Base-by-base conservation (phyloP, 2,329 filamentous ascomycete genomes). In the Fusarium nisikadoi region DNA sequence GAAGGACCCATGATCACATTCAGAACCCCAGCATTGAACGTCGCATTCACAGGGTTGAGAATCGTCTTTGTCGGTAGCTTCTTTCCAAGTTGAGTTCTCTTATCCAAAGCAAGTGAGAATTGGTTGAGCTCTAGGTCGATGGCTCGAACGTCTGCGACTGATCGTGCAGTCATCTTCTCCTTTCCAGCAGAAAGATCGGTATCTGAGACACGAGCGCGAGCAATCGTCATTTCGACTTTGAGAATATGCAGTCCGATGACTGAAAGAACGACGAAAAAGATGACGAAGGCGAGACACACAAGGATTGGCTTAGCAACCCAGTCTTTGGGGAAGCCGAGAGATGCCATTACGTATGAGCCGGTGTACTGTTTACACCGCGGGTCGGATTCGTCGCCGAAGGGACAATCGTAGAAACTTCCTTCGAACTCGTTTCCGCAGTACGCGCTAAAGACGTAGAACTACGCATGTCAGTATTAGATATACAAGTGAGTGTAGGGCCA, bases 1-100 rank as follows among this genome's bases (percentile, higher is more conserved):
- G 92, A 94, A 0, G 93, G 93, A 0, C 93, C 93, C 92, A 94
- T 94, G 71, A 95, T 93, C 29, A 94, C 87, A 70, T 94, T 94
- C 19, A 95, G 78, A 19, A 87, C 84, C 1, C 92, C 92, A 0
- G 93, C 88, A 50, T 89, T 85, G 72, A 95, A 94, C 0, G 87
- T 89, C 0, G 91, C 84, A 3, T 86, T 90, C 17, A 94, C 85
- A 0, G 91, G 91, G 60, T 91, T 86, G 19, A 95, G 81, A 16
- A 95, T 94, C 0, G 81, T 85, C 77, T 88, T 89, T 2, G 81
- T 83, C 0, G 86, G 86, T 3, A 87, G 68, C 64, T 83, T 89
- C 74, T 85, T 86, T 13, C 88, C 88, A 3, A 83, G 81, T 1
- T 85, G 65, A 1, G 85, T 84, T 31, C 87, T 85, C 79, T 93